A percentile compares a stretch with the other conserved stretches of the same genome.
Evolutionary conservation across 495 filamentous ascomycete genomes (phyloP).

Genomic region (Ramalina peruviana): DNA sequence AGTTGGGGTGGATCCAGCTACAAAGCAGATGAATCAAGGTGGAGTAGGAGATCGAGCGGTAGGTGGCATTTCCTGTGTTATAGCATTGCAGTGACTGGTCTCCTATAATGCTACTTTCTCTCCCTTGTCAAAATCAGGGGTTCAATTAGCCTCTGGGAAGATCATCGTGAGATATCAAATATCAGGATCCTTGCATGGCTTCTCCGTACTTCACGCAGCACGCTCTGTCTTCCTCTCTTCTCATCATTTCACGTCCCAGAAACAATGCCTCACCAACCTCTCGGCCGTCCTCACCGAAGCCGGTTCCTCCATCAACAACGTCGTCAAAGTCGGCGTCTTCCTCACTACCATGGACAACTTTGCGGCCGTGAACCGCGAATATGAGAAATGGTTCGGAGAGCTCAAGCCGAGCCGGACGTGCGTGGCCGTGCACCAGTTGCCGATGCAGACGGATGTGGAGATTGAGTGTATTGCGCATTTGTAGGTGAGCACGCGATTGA

Average conservation of each 20-base stretch:
- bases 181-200: not conserved
- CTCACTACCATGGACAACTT: constrained; percentile 58
- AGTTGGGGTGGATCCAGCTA: constrained; percentile 36
- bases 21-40: constrained; percentile 35
- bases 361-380: constrained; percentile 47
- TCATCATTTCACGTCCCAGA: constrained; percentile 10
- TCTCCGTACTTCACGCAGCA: not conserved
- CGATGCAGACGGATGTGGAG: constrained; percentile 54
- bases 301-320: constrained; percentile 45
- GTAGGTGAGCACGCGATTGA: constrained; percentile 15
- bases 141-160: too few species aligned
- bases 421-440: constrained; percentile 52
- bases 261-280: constrained; percentile 47
- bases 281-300: constrained; percentile 50
- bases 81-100: too few species aligned
- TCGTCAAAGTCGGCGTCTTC: constrained; percentile 60
- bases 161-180: not conserved
- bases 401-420: constrained; percentile 51
- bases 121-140: too few species aligned
- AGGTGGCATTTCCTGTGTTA: constrained; percentile 5
- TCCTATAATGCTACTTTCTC: too few species aligned
- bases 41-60: constrained; percentile 42
- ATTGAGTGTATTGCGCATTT: constrained; percentile 53
- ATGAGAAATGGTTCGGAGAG: constrained; percentile 41
- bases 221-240: too few species aligned